Conservation (phyloP, 805 yeast species). For the Monosporozyma yasuniensis region DNA sequence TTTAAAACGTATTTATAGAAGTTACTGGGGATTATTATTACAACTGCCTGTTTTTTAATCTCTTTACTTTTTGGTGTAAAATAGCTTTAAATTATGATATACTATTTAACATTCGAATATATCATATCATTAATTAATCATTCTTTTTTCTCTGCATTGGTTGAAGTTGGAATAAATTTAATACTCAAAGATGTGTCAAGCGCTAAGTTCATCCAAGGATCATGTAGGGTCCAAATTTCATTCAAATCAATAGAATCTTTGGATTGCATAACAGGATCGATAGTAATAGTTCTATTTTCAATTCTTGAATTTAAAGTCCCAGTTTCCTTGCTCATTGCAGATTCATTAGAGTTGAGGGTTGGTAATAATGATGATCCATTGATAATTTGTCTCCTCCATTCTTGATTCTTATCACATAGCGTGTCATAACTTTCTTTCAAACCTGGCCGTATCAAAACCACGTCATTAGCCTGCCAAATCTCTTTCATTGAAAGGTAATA, state of each 20-base stretch:
- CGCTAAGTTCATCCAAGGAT: slow-evolving; percentile 31
- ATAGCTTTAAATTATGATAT: too few relatives aligned
- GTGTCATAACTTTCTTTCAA: slow-evolving; percentile 8
- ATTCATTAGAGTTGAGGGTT: neutral
- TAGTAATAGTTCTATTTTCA: slow-evolving; percentile 12
- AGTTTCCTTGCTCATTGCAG: neutral
- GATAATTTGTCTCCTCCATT: slow-evolving; percentile 10
- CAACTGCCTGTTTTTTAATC: too few relatives aligned
- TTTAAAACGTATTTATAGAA: too few relatives aligned
- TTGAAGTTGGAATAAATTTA: slow-evolving; percentile 28
- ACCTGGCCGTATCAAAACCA: neutral
- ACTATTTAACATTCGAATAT: too few relatives aligned
- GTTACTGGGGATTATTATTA: too few relatives aligned
- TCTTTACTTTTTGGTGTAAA: too few relatives aligned
- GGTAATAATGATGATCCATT: slow-evolving; percentile 5
- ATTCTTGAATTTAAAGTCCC: neutral
- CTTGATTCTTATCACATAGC: slow-evolving; percentile 12
- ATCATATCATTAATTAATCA: too few relatives aligned
- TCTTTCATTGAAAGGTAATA: slow-evolving; percentile 25
- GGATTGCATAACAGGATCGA: slow-evolving; percentile 12
- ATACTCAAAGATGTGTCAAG: slow-evolving; percentile 30
- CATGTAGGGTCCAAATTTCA: slow-evolving; percentile 27
- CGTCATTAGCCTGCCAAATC: slow-evolving; percentile 3
- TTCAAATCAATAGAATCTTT: slow-evolving; percentile 22
- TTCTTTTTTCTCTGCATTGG: neutral